Evolutionary conservation across 495 filamentous ascomycete species (phyloP), one percentile per base, ranked within the genome.

Genomic region (Poronia punctata): DNA sequence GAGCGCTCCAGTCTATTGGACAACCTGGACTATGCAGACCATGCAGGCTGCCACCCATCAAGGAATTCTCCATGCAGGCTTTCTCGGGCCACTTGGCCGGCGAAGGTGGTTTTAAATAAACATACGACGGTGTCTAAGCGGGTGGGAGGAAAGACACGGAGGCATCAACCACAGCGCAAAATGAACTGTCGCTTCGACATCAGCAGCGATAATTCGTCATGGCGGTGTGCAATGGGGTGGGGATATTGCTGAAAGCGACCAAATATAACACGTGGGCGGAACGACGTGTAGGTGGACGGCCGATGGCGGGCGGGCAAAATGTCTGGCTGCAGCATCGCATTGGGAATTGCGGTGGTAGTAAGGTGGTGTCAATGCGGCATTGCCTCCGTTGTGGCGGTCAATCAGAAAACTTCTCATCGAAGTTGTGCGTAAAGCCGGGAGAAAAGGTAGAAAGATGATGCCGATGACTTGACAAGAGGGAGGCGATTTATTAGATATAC

Each of bases 141-240:
- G 3, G 25, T 28, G 15, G 36, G 2, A 29, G 15, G 14, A 11
- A 25, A 14, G 12, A 14, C 9, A 12, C 37, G 6, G 34, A 22
- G 18, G 42, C 15, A 24, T 11, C 19, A 18, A 26, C n/a, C 11
- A 31, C 17, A 25, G 14, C n/a, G n/a, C n/a, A n/a, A 26, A 32
- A 28, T 38, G 42, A 38, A 45, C 27, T 31, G 27, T 45, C 42
- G 35, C 21, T 38, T 33, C 40, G 48, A 38, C 40, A 46, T 38
- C 35, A 35, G 48, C 38, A 22, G 43, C 32, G 21, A 36, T 36
- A 39, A 39, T 19, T 30, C 31, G 36, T 42, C 35, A 50, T 45
- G 50, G 53, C 53, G 53, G 53, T 56, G 53, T 53, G 53, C 46
- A 51, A 33, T 40, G 43, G 38, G 46, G 53, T 56, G 53, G 53